Evolutionary conservation across 2,329 filamentous ascomycete genomes (phyloP).

Genomic region (Basipetospora chlamydospora): DNA sequence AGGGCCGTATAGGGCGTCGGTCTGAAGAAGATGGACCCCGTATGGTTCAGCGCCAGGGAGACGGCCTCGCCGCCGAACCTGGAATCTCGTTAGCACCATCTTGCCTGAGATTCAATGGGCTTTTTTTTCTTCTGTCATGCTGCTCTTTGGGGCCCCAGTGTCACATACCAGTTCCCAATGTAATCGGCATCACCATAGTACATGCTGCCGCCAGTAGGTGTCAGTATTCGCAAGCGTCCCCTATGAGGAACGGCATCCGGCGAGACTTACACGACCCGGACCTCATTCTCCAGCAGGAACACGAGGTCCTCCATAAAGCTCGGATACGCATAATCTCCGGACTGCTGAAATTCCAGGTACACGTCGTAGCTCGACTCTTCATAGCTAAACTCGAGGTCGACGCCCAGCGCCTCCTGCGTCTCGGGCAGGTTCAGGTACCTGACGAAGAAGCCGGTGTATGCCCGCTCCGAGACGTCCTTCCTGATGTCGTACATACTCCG

Average conservation of each 20-base stretch:
- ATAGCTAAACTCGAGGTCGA: constrained; percentile 33
- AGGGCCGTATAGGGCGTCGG: constrained; percentile 49
- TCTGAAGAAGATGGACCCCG: constrained; percentile 34
- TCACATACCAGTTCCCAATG: constrained; percentile 31
- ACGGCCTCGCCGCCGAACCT: constrained; percentile 51
- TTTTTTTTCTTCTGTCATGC: too few relatives aligned
- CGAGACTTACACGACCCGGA: constrained; percentile 42
- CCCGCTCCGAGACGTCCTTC: constrained; percentile 30
- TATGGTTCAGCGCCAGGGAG: constrained; percentile 38
- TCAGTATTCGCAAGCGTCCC: background rate
- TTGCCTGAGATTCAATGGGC: too few relatives aligned
- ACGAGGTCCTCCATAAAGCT: constrained; percentile 40
- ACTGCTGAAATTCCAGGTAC: constrained; percentile 24
- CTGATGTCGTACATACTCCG: constrained; percentile 42
- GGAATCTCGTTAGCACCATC: too few relatives aligned
- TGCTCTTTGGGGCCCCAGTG: too few relatives aligned
- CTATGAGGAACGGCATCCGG: too few relatives aligned
- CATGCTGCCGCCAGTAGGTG: constrained; percentile 13
- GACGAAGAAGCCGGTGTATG: constrained; percentile 39
- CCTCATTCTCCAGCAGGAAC: constrained; percentile 36
- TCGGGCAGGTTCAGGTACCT: constrained; percentile 41
- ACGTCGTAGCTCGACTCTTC: constrained; percentile 28
- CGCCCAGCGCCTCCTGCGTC: constrained; percentile 39
- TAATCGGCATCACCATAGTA: constrained; percentile 43
- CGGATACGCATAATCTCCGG: constrained; percentile 43